Percentiles rank a stretch among this genome's conserved stretches.
Evolutionary conservation across 495 filamentous ascomycete species (phyloP).

Genomic region (Penicillium manginii): DNA sequence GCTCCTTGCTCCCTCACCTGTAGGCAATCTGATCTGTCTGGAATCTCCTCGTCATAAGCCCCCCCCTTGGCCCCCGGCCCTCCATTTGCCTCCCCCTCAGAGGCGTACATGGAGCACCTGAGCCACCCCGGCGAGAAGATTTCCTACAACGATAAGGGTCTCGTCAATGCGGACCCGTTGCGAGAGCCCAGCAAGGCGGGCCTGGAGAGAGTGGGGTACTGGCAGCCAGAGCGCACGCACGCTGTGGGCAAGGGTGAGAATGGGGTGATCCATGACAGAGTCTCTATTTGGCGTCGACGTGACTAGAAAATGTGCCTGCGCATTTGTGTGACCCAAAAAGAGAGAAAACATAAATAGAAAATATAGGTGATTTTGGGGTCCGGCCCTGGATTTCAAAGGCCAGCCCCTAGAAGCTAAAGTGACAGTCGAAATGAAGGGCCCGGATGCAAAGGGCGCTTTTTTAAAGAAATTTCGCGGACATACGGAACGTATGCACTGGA

Average conservation of each 20-base stretch:
- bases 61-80: slow-evolving; percentile 63
- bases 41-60: slow-evolving; percentile 80
- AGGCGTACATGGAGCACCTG: slow-evolving; percentile 69
- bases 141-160: slow-evolving; percentile 59
- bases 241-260: slow-evolving; percentile 37
- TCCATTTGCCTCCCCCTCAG: slow-evolving; percentile 65
- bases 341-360: background rate
- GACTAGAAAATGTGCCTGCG: slow-evolving; percentile 19
- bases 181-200: slow-evolving; percentile 44
- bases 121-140: slow-evolving; percentile 65
- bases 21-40: slow-evolving; percentile 74
- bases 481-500: background rate
- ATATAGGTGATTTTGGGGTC: background rate
- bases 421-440: slow-evolving; percentile 63
- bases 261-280: slow-evolving; percentile 39
- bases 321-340: slow-evolving; percentile 1
- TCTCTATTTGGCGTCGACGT: slow-evolving; percentile 43
- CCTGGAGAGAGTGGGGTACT: slow-evolving; percentile 63
- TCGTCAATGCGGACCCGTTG: slow-evolving; percentile 48
- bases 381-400: slow-evolving; percentile 21
- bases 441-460: slow-evolving; percentile 26
- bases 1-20: slow-evolving; percentile 59
- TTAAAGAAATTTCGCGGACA: too few relatives aligned
- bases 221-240: slow-evolving; percentile 72
- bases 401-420: slow-evolving; percentile 64